phyloP scores from a whole-genome alignment of 2,329 filamentous ascomycete species.

The Hypoxylon sp. region DNA sequence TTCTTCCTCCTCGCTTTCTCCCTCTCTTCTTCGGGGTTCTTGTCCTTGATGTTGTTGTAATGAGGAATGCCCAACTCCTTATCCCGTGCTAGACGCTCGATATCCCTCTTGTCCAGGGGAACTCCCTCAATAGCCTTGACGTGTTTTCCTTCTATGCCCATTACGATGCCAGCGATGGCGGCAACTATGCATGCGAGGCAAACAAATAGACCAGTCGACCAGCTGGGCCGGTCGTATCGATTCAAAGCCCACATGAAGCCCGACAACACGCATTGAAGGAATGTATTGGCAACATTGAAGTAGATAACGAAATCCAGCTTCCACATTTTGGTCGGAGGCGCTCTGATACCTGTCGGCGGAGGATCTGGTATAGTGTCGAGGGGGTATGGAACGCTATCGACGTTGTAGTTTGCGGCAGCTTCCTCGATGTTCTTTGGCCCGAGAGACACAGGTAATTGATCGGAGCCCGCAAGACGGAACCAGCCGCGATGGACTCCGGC shows the following conservation, averaged over 20 bases:
- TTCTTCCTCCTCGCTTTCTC: slow-evolving; percentile 55
- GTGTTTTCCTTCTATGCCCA: slow-evolving; percentile 77
- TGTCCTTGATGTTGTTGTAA: slow-evolving; percentile 69
- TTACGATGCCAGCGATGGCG: slow-evolving; percentile 75
- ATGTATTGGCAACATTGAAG: slow-evolving; percentile 83
- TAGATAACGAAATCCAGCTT: slow-evolving; percentile 85
- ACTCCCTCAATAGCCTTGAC: slow-evolving; percentile 81
- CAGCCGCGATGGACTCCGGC: slow-evolving; percentile 81
- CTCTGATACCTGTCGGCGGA: slow-evolving; percentile 79
- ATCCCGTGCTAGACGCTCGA: slow-evolving; percentile 64
- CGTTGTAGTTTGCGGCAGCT: slow-evolving; percentile 55
- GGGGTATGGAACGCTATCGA: slow-evolving; percentile 72
- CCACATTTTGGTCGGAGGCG: slow-evolving; percentile 76
- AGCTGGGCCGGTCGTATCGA: slow-evolving; percentile 78
- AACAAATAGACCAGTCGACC: slow-evolving; percentile 85
- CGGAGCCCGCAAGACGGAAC: slow-evolving; percentile 79
- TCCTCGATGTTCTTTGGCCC: slow-evolving; percentile 66
- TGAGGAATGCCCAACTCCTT: slow-evolving; percentile 69
- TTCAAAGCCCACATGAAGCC: slow-evolving; percentile 88
- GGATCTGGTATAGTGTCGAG: slow-evolving; percentile 71
- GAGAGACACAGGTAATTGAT: slow-evolving; percentile 66
- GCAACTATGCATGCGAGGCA: slow-evolving; percentile 79
- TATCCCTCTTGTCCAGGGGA: slow-evolving; percentile 69
- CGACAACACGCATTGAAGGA: slow-evolving; percentile 79
- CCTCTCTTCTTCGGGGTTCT: slow-evolving; percentile 61